These are phyloP conservation scores for Penicillium silybi DNA, from an alignment of 495 filamentous ascomycete genomes.

Conservation along the genomic window DNA sequence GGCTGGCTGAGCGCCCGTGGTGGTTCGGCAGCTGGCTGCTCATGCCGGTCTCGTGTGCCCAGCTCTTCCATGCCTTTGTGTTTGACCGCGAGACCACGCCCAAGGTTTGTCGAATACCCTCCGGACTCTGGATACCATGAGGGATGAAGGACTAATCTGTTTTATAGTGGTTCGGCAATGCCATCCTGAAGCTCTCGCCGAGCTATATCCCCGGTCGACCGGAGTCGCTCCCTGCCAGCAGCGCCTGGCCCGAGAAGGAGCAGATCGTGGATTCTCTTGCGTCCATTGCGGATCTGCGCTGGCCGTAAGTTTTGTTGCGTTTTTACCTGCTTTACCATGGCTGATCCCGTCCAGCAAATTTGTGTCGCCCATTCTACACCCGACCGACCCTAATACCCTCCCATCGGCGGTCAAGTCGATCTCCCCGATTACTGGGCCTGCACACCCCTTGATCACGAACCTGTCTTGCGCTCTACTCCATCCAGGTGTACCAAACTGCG, in stretches of 20 bases:
- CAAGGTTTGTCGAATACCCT: conserved; percentile 32
- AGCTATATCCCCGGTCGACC: conserved; percentile 77
- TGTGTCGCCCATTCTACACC: conserved; percentile 84
- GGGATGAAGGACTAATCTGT: conserved; percentile 9
- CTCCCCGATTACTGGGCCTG: conserved; percentile 73
- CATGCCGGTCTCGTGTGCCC: conserved; percentile 86
- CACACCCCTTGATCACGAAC: conserved; percentile 76
- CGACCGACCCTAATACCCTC: conserved; percentile 57
- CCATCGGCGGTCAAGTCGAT: conserved; percentile 62
- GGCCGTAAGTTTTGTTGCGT: conserved; percentile 62
- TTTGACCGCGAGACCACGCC: conserved; percentile 92
- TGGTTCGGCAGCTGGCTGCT: conserved; percentile 98
- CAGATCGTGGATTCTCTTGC: conserved; percentile 78
- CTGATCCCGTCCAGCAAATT: conserved; percentile 50
- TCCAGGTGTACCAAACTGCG: conserved; percentile 79
- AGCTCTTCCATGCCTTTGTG: conserved; percentile 85
- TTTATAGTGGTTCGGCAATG: conserved; percentile 59
- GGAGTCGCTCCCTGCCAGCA: conserved; percentile 56
- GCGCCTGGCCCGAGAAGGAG: conserved; percentile 71
- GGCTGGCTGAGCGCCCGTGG: conserved; percentile 68
- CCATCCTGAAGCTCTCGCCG: conserved; percentile 68
- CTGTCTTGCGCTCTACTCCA: conserved; percentile 92
- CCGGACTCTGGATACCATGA: background rate
- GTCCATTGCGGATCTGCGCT: conserved; percentile 72
- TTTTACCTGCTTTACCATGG: background rate